Evolutionary conservation across 225 moss, liverwort and hornwort species (phyloP).

Genomic region (Rhytidiadelphus loreus): DNA sequence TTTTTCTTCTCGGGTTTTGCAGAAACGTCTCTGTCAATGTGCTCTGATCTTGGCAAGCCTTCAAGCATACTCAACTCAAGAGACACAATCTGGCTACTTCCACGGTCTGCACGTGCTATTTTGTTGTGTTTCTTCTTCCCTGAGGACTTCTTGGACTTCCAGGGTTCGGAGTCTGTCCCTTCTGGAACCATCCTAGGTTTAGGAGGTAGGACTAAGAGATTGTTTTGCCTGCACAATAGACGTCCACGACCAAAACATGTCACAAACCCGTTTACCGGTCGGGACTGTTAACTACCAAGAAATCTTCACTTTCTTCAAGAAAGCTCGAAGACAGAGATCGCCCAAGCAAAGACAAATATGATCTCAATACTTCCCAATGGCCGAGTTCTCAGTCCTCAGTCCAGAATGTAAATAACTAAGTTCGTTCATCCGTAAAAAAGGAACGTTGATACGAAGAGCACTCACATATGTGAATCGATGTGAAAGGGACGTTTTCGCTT

Average conservation of each 20-base stretch:
- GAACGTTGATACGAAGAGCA: neutral
- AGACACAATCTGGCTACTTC: conserved; percentile 22
- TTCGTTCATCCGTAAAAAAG: neutral
- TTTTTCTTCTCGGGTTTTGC: conserved; percentile 32
- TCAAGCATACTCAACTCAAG: conserved; percentile 11
- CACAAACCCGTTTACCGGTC: neutral
- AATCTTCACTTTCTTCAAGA: neutral
- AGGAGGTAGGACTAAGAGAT: neutral
- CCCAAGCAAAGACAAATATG: neutral
- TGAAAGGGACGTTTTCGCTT: conserved; percentile 38
- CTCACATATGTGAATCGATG: conserved; percentile 12
- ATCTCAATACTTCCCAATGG: neutral
- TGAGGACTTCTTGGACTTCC: conserved; percentile 15
- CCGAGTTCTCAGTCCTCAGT: neutral
- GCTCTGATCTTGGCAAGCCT: conserved; percentile 15
- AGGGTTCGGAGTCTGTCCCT: neutral
- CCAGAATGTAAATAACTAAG: neutral
- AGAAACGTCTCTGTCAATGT: conserved; percentile 6
- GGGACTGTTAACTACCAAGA: neutral
- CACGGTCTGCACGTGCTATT: neutral
- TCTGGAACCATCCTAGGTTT: neutral
- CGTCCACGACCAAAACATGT: neutral
- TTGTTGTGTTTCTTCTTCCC: conserved; percentile 18
- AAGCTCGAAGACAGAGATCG: neutral
- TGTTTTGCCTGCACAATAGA: conserved; percentile 10